These are phyloP conservation scores for Apiospora pterosperma DNA, from an alignment of 2,329 filamentous ascomycete genomes.

Conservation along the genomic window DNA sequence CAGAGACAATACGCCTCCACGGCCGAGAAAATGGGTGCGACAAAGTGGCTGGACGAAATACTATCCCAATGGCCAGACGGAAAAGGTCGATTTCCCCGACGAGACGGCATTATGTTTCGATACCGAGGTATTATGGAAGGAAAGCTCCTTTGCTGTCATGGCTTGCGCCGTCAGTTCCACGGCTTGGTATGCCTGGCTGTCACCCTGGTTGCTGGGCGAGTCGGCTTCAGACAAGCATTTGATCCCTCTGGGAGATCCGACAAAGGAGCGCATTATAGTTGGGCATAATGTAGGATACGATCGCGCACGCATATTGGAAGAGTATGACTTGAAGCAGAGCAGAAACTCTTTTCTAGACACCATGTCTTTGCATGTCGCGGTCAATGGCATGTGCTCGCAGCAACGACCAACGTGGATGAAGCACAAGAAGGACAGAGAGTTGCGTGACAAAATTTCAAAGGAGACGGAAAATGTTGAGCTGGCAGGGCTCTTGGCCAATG, in stretches of 20 bases:
- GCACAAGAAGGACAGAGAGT: conserved; percentile 84
- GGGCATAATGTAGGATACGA: conserved; percentile 98
- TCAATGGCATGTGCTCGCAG: conserved; percentile 97
- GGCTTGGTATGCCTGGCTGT: conserved; percentile 97
- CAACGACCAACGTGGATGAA: conserved; percentile 98
- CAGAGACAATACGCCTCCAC: conserved; percentile 52
- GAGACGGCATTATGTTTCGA: conserved; percentile 88
- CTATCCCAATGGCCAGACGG: conserved; percentile 65
- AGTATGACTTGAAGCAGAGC: conserved; percentile 81
- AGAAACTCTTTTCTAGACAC: conserved; percentile 90
- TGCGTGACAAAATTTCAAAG: conserved; percentile 73
- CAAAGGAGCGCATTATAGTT: conserved; percentile 71
- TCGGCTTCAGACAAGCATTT: conserved; percentile 74
- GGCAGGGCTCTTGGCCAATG: conserved; percentile 64
- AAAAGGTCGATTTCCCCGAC: conserved; percentile 71
- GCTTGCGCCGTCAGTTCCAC: conserved; percentile 87
- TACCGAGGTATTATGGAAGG: conserved; percentile 94
- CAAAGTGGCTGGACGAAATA: conserved; percentile 96
- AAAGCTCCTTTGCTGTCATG: conserved; percentile 92
- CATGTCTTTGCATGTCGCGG: conserved; percentile 96
- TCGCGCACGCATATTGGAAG: conserved; percentile 80
- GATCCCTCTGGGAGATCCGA: conserved; percentile 79
- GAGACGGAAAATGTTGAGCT: conserved; percentile 71
- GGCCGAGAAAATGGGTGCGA: conserved; percentile 68
- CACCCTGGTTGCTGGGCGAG: conserved; percentile 88